These are phyloP conservation scores for Candida freyschussii DNA, from an alignment of 1,139 yeast genomes.

Conservation along the genomic window DNA sequence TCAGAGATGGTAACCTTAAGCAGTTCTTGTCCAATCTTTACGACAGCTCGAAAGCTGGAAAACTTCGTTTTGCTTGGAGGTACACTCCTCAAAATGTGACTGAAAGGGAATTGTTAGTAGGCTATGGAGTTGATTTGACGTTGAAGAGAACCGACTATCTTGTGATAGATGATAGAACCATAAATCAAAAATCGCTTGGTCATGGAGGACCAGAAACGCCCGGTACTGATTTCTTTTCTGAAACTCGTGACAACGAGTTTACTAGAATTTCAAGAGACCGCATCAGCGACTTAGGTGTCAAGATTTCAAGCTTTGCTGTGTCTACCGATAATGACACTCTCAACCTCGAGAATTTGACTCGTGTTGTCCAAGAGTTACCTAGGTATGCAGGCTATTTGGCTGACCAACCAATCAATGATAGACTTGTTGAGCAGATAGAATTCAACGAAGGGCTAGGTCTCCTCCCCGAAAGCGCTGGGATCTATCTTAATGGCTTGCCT, in stretches of 20 bases:
- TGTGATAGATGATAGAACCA: constrained; percentile 56
- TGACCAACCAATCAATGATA: constrained; percentile 12
- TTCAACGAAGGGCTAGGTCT: constrained; percentile 27
- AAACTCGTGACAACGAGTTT: constrained; percentile 25
- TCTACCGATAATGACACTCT: constrained; percentile 28
- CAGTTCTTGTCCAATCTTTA: constrained; percentile 55
- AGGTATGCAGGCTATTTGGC: constrained; percentile 33
- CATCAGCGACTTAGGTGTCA: constrained; percentile 39
- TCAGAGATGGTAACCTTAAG: constrained; percentile 42
- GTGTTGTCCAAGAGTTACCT: constrained; percentile 48
- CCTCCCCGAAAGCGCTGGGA: constrained; percentile 33
- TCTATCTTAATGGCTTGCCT: constrained; percentile 61
- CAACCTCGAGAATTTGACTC: constrained; percentile 34
- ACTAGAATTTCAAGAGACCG: constrained; percentile 29
- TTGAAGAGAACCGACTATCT: constrained; percentile 61
- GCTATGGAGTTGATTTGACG: constrained; percentile 64
- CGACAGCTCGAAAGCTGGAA: constrained; percentile 58
- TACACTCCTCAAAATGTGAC: constrained; percentile 35
- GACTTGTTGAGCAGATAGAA: constrained; percentile 23
- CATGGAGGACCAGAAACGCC: constrained; percentile 1
- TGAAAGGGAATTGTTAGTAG: constrained; percentile 41
- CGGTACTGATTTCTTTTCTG: constrained; percentile 6
- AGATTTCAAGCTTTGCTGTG: constrained; percentile 40
- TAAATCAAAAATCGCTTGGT: constrained; percentile 8
- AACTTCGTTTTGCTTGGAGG: constrained; percentile 72